Conservation (phyloP, 331 rosid species). For the Malus hybrid region DNA sequence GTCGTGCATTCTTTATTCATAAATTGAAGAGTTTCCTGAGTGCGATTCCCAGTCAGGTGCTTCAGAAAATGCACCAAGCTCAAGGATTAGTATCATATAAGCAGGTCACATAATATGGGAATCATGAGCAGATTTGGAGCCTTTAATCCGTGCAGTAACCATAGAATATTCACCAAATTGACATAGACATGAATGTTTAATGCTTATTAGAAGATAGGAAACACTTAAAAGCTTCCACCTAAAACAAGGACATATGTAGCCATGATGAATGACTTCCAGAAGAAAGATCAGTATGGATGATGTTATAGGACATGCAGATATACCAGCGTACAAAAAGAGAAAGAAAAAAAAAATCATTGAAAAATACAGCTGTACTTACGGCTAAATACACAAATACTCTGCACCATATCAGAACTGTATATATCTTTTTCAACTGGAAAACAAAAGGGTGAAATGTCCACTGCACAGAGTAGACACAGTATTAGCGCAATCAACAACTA, state of each 20-base stretch:
- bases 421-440: constrained; percentile 38
- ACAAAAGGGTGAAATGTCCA: constrained; percentile 54
- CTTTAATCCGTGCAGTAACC: too few species aligned
- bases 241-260: neutral
- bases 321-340: neutral
- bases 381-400: constrained; percentile 44
- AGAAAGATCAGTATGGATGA: neutral
- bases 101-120: neutral
- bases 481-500: neutral
- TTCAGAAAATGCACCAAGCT: neutral
- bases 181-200: neutral
- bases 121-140: neutral
- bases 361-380: constrained; percentile 27
- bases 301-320: neutral
- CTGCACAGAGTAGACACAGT: constrained; percentile 28
- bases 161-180: neutral
- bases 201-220: neutral
- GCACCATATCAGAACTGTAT: constrained; percentile 57
- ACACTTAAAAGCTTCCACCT: neutral
- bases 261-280: neutral
- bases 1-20: neutral
- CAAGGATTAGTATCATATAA: neutral
- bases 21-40: neutral
- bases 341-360: neutral
- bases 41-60: neutral